Percentiles rank a stretch among this genome's conserved stretches.
These are phyloP conservation scores for Pseudoscleropodium purum DNA, from an alignment of 225 moss, liverwort and hornwort genomes.

Conservation along the genomic window DNA sequence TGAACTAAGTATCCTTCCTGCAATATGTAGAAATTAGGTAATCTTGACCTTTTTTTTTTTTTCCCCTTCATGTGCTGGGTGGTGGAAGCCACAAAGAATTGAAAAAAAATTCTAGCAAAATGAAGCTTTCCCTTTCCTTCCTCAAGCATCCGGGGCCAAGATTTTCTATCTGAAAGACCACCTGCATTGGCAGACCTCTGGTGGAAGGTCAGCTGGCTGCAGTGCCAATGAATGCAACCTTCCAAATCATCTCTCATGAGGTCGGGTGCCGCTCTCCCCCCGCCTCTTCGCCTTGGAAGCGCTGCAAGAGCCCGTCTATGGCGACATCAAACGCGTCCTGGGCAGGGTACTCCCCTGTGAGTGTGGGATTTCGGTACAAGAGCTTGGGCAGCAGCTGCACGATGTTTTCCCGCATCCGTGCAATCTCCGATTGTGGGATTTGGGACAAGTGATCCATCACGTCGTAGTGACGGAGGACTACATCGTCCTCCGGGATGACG, in stretches of 20 bases:
- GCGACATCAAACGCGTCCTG: slow-evolving; percentile 67
- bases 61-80: not conserved
- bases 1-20: not conserved
- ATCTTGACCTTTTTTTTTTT: too few species aligned
- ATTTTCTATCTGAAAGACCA: not conserved
- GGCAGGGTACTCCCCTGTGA: slow-evolving; percentile 6
- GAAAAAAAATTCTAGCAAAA: not conserved
- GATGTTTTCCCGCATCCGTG: slow-evolving; percentile 38
- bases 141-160: not conserved
- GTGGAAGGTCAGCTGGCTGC: not conserved
- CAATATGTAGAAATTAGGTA: not conserved
- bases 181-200: not conserved
- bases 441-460: slow-evolving; percentile 34
- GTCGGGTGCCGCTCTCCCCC: not conserved
- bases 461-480: slow-evolving; percentile 9
- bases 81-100: not conserved
- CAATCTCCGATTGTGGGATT: slow-evolving; percentile 18
- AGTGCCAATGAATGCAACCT: not conserved
- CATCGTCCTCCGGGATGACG: slow-evolving; percentile 22
- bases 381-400: slow-evolving; percentile 51
- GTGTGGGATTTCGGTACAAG: slow-evolving; percentile 40
- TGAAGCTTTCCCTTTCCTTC: not conserved
- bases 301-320: slow-evolving; percentile 31
- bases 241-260: not conserved
- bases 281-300: not conserved